Conservation (phyloP, 2,329 filamentous ascomycete species). For the Seiridium unicorne region DNA sequence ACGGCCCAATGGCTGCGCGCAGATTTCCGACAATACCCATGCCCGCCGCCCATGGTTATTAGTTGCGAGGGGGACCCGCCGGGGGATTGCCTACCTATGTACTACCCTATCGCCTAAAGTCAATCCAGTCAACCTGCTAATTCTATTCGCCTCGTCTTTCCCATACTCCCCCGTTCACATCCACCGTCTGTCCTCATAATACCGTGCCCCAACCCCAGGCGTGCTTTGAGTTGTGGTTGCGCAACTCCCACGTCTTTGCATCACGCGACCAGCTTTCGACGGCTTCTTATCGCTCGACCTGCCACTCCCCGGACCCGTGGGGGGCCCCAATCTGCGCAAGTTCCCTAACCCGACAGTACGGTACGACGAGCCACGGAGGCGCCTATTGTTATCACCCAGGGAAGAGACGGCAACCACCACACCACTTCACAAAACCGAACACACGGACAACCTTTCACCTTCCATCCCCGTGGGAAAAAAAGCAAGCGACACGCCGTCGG, state of each 20-base stretch:
- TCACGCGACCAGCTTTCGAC: neutral
- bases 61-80: neutral
- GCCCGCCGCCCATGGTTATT: neutral
- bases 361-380: neutral
- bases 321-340: too few species aligned
- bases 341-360: neutral
- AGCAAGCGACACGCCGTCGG: neutral
- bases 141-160: neutral
- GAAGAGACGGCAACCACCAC: too few species aligned
- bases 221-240: neutral
- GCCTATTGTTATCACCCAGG: too few species aligned
- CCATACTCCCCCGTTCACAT: neutral
- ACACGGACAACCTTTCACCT: neutral
- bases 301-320: neutral
- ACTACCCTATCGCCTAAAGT: neutral
- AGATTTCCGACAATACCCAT: slow-evolving; percentile 18
- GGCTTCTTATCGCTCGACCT: neutral
- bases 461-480: neutral
- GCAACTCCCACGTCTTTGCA: neutral
- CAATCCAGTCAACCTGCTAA: neutral
- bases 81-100: neutral
- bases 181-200: neutral
- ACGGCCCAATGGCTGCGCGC: slow-evolving; percentile 6
- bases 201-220: neutral
- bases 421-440: too few species aligned